A percentile compares a stretch with the other conserved stretches of the same genome.
Conservation (phyloP, 1,139 yeast genomes). For the Hemisphaericaspora lyxosophila region DNA sequence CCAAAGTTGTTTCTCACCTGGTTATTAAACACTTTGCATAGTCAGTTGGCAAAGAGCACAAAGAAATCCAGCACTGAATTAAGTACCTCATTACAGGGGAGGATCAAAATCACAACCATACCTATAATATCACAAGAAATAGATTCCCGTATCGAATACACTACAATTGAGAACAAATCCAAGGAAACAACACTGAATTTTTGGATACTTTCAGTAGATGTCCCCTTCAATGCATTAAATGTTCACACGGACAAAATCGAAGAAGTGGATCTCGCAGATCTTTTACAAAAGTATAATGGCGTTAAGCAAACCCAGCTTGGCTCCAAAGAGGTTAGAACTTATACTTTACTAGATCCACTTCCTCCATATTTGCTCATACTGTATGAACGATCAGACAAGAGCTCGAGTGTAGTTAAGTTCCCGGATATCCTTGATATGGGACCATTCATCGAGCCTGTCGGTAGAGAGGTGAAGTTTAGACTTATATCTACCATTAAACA, state of each 20-base stretch:
- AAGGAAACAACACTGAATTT: constrained; percentile 39
- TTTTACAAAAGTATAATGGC: constrained; percentile 49
- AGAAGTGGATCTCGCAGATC: constrained; percentile 48
- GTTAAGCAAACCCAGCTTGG: constrained; percentile 18
- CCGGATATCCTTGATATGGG: constrained; percentile 43
- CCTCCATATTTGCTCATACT: constrained; percentile 60
- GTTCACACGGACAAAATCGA: constrained; percentile 40
- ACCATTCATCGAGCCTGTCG: constrained; percentile 6
- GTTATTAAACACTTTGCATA: constrained; percentile 52
- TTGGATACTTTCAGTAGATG: constrained; percentile 57
- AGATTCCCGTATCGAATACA: constrained; percentile 24
- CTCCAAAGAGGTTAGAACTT: constrained; percentile 29
- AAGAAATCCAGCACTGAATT: constrained; percentile 16
- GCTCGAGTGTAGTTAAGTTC: constrained; percentile 66
- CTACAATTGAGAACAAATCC: constrained; percentile 16
- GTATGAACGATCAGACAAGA: constrained; percentile 53
- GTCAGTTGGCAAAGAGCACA: constrained; percentile 28
- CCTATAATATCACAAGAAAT: constrained; percentile 18
- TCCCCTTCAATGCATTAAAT: constrained; percentile 61
- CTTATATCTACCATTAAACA: constrained; percentile 17
- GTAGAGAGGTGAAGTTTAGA: constrained; percentile 16
- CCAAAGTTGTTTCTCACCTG: constrained; percentile 62
- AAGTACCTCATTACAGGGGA: constrained; percentile 51
- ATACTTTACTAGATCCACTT: constrained; percentile 34
- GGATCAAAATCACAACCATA: constrained; percentile 33